Evolutionary conservation across 495 filamentous ascomycete genomes (phyloP), one percentile per base, ranked within the genome.

Genomic region (Zalerion maritima): DNA sequence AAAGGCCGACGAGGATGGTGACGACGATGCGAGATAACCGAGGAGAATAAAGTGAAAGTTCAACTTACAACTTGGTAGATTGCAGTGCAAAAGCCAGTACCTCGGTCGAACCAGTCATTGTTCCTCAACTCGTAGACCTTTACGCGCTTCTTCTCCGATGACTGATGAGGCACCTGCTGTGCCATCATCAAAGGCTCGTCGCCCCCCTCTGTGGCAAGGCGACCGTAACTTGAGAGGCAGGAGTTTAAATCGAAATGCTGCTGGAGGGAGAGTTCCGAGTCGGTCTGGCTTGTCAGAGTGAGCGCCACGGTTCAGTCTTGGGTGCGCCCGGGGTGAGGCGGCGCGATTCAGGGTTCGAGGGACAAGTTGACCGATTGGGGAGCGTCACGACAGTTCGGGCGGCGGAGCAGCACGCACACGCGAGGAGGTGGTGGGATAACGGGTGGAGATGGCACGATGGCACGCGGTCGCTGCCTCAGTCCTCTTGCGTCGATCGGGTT

Each of bases 91-190:
- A 94, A 96, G 25, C 89, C 89, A 12, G 89, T 97, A 29, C 89
- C 89, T 36, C 91, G 67, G 58, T 97, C 89, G 51, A 85, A 94
- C 89, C 89, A 97, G 69, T 97, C 91, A 67, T 89, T 94, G 57
- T 93, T 83, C 45, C 78, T 81, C 38, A 97, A 69, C 60, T 97
- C 89, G 55, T 97, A 97, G 43, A 97, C 89, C 65, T 97, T 97
- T 43, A 97, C 89, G 64, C 89, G 79, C 66, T 86, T 92, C 69
- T 79, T 83, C 57, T 86, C 81, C 61, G 77, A 75, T 46, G 78
- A 70, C 55, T 78, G 76, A 65, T 71, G 68, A 64, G 71, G 71
- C 62, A 83, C 71, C 46, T 78, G 71, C 67, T 86, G 75, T 69
- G 86, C 85, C 85, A 92, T 93, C 53, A 60, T 68, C 68, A 59